Evolutionary conservation across 73 alveolate species (phyloP), one percentile per base, ranked within the genome.

Genomic region (Loxodes magnus): DNA sequence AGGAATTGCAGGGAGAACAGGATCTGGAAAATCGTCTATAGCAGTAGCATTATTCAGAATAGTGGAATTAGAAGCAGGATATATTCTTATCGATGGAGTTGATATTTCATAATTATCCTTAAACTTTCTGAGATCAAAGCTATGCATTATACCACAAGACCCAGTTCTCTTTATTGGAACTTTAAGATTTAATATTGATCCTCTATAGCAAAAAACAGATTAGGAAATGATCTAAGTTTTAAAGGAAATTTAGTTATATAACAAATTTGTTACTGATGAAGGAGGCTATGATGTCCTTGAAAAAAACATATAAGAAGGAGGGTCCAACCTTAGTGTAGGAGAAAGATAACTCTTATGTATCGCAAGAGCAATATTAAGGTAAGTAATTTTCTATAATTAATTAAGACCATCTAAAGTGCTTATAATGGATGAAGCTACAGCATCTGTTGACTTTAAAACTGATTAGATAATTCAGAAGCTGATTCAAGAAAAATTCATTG

Each of bases 1-100:
- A 9, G 97, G 96, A 3, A 70, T 88, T 12, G 92, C 83, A 0
- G 98, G 98, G 15, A 64, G 97, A 67, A 88, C 98, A 20, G 98
- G 98, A 0, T 76, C 96, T 33, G 98, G 98, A 6, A 91, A 91
- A 71, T 73, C 96, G 31, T 84, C 96, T 20, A 64, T 92, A 23
- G 66, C 83, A 22, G 62, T 76, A 41, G 84, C 84, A 15, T 38
- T 72, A 10, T 72, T 72, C 54, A 24, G 80, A 3, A 49, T 72
- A 49, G 37, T 22, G 19, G 27, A 20, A 2, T 5, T 27, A 15
- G 15, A 22, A 39, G 20, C 22, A 36, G 63, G 33, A 67, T 67
- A 15, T 41, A 23, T 19, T 50, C 71, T 20, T n/a, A 85, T 85
- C 5, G 87, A 71, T 62, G 79, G 82, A 35, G 60, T 56, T 15